Evolutionary conservation across 2,329 filamentous ascomycete species (phyloP), one percentile per base, ranked within the genome.

Genomic region (Cercospora zeae-maydis): DNA sequence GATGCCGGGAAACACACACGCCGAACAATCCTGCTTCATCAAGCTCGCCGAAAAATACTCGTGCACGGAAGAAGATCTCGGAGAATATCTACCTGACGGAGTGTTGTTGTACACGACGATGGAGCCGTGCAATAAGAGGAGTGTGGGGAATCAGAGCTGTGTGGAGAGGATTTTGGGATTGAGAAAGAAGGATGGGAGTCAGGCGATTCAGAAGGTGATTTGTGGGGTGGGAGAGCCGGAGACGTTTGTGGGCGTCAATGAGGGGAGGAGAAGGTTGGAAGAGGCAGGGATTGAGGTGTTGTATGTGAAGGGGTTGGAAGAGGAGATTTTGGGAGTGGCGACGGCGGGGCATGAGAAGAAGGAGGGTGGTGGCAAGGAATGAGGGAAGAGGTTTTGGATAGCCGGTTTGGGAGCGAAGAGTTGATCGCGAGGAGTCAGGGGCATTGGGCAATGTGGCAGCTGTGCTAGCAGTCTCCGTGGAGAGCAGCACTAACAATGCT

Each of bases 1-100:
- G 77, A 86, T 93, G 3, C 83, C 87, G 0, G 95, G 93, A 45
- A 99, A 99, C 78, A 98, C 95, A 0, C 95, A 99, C 74, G 95
- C 95, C 3, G 95, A 99, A 75, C 92, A 99, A 78, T 93, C 89
- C 76, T 96, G 92, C 73, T 83, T 99, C 61, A 78, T 88, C 54
- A 98, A 99, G 75, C 83, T 88, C 66, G 78, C 78, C 11, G 53
- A 70, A 54, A 64, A 61, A 39, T 74, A 76, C 66, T 68, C 66
- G 19, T 71, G 68, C 37, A 65, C 81, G 0, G 87, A 89, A 67
- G 83, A 85, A 58, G 74, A 77, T 0, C 81, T 92, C 4, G 77
- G 76, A 13, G 72, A 79, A 16, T 76, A 81, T 13, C 71, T 89
- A 7, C 81, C 84, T 0, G 76, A 81, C 34, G 78, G 84, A 0